Evolutionary conservation across 1,139 yeast genomes (phyloP).

Genomic region (Pneumocystis wakefieldiae): DNA sequence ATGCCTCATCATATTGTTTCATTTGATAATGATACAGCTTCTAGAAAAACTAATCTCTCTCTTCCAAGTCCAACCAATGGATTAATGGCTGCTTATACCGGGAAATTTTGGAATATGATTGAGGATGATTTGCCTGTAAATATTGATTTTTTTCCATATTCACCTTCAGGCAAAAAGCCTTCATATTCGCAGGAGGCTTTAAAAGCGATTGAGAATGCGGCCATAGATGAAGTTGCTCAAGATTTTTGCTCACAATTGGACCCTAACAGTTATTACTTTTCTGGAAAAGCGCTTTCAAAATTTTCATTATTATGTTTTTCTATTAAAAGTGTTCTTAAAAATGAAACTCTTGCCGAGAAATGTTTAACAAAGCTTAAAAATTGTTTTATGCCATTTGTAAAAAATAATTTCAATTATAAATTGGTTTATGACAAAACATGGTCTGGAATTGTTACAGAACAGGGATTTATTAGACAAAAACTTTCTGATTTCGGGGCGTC

Average conservation of each 20-base stretch:
- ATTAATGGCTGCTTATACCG: slow-evolving; percentile 42
- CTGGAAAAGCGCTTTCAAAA: slow-evolving; percentile 63
- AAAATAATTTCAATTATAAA: slow-evolving; percentile 41
- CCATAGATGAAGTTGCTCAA: slow-evolving; percentile 42
- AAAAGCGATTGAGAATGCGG: slow-evolving; percentile 36
- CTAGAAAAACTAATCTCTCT: slow-evolving; percentile 20
- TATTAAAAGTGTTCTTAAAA: slow-evolving; percentile 43
- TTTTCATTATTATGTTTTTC: slow-evolving; percentile 58
- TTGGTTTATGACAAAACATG: slow-evolving; percentile 54
- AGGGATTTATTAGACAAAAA: slow-evolving; percentile 32
- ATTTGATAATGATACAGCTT: slow-evolving; percentile 24
- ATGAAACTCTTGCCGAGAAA: slow-evolving; percentile 34
- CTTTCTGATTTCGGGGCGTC: slow-evolving; percentile 50
- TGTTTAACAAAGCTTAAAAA: slow-evolving; percentile 37
- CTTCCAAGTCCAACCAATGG: slow-evolving; percentile 55
- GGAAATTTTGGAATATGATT: slow-evolving; percentile 35
- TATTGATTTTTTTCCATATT: slow-evolving; percentile 34
- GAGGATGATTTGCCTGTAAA: slow-evolving; percentile 45
- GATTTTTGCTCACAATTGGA: slow-evolving; percentile 40
- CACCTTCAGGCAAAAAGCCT: slow-evolving; percentile 24
- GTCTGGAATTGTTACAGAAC: slow-evolving; percentile 53
- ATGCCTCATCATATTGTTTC: slow-evolving; percentile 57
- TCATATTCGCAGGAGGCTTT: slow-evolving; percentile 36
- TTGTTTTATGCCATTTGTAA: slow-evolving; percentile 37
- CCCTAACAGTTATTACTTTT: slow-evolving; percentile 40